A percentile compares a stretch with the other conserved stretches of the same genome.
phyloP scores from a whole-genome alignment of 176 grass and related monocot genomes.

The Zoysia pacifica region DNA sequence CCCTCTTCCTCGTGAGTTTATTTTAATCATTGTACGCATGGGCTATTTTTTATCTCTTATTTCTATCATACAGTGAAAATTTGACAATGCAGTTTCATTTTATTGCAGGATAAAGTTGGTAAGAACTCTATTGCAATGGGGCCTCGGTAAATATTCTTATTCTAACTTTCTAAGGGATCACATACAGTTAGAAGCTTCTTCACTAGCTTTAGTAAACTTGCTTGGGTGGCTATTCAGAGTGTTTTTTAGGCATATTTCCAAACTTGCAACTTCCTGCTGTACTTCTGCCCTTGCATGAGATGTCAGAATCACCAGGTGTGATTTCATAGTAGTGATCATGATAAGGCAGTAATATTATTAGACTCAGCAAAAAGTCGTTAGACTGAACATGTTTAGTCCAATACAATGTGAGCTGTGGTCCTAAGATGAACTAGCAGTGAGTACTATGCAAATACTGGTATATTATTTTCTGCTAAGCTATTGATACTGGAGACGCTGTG shows the following conservation, averaged over 20 bases:
- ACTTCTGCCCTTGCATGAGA: not conserved
- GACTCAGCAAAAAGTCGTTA: not conserved
- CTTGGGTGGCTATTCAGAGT: not conserved
- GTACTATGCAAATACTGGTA: not conserved
- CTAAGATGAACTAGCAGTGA: not conserved
- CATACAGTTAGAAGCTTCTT: not conserved
- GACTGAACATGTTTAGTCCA: conserved; percentile 11
- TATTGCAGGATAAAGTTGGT: conserved; percentile 96
- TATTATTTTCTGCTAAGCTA: not conserved
- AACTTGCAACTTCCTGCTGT: not conserved
- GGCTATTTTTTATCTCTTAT: conserved; percentile 1
- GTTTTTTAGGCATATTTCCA: not conserved
- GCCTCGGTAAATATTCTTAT: conserved; percentile 26
- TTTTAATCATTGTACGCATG: not conserved
- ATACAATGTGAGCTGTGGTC: not conserved
- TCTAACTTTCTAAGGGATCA: conserved; percentile 37
- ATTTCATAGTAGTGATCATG: not conserved
- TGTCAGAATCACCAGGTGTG: not conserved
- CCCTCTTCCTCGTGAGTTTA: conserved; percentile 78
- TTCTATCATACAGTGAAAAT: conserved; percentile 22
- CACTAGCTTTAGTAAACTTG: not conserved
- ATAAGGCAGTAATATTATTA: conserved; percentile 12
- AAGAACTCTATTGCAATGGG: conserved; percentile 54
- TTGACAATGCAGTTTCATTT: conserved; percentile 46
- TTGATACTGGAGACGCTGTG: not conserved